These are phyloP conservation scores for Phytophthora kernoviae DNA, from an alignment of 352 stramenopile genomes.

Conservation along the genomic window DNA sequence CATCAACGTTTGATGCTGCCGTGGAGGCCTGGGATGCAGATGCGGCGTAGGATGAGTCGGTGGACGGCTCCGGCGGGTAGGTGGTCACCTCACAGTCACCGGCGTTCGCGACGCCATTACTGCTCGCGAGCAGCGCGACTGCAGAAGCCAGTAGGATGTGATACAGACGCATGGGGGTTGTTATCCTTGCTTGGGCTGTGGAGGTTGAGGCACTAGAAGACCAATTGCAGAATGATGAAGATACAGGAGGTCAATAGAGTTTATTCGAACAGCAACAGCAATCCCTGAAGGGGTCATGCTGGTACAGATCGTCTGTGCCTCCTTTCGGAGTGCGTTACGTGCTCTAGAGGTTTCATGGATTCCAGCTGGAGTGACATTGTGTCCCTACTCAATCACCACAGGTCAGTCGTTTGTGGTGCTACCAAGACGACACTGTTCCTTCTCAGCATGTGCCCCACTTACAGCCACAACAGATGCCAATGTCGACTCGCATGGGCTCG, in stretches of 20 bases:
- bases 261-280: conserved; percentile 1
- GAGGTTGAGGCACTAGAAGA: neutral
- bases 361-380: neutral
- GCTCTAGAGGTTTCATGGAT: neutral
- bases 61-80: neutral
- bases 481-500: neutral
- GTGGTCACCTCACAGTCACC: neutral
- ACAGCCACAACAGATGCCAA: neutral
- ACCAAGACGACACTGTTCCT: neutral
- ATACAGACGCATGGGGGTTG: conserved; percentile 1
- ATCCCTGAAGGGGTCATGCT: neutral
- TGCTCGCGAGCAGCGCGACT: neutral
- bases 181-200: neutral
- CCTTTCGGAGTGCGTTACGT: neutral
- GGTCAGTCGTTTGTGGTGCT: neutral
- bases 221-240: conserved; percentile 4
- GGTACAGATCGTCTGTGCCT: neutral
- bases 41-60: neutral
- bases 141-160: neutral
- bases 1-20: neutral
- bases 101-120: neutral
- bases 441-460: neutral
- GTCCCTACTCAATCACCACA: neutral
- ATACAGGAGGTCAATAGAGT: neutral
- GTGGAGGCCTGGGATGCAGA: neutral